These are phyloP conservation scores for Leccinum sublutescens DNA, from an alignment of 768 basidiomycete genomes.

Conservation along the genomic window DNA sequence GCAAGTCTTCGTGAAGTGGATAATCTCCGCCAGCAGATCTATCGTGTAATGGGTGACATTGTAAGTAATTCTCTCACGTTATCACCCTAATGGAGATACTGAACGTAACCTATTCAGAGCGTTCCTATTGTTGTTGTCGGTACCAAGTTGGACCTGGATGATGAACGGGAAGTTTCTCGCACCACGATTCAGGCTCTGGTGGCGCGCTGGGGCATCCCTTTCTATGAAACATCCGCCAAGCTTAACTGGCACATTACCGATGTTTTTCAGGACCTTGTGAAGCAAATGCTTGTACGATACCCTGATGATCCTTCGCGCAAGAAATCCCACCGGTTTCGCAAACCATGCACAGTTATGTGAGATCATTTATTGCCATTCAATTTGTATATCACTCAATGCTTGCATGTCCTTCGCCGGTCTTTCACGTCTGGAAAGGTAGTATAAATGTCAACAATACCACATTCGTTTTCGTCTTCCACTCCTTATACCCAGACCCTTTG, in stretches of 20 bases:
- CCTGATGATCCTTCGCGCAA: slow-evolving; percentile 43
- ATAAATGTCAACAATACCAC: slow-evolving; percentile 5
- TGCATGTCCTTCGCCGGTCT: background rate
- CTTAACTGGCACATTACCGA: slow-evolving; percentile 77
- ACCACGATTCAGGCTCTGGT: slow-evolving; percentile 63
- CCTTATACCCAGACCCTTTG: slow-evolving; percentile 5
- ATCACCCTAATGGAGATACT: background rate
- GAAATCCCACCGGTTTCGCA: slow-evolving; percentile 27
- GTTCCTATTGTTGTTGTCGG: slow-evolving; percentile 86
- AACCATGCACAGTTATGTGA: slow-evolving; percentile 41
- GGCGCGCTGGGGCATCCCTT: slow-evolving; percentile 65
- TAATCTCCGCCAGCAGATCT: slow-evolving; percentile 76
- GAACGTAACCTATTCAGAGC: slow-evolving; percentile 35
- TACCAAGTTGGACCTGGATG: slow-evolving; percentile 78
- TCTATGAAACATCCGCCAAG: slow-evolving; percentile 89
- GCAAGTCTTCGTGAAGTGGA: slow-evolving; percentile 79
- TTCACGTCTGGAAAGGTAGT: slow-evolving; percentile 4
- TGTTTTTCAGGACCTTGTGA: slow-evolving; percentile 74
- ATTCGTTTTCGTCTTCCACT: slow-evolving; percentile 8
- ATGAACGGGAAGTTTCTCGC: slow-evolving; percentile 75
- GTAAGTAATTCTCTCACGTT: slow-evolving; percentile 36
- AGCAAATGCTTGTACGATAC: slow-evolving; percentile 69
- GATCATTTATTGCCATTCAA: background rate
- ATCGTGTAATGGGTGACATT: slow-evolving; percentile 70
- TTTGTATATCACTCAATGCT: slow-evolving; percentile 9